These are phyloP conservation scores for Crinitomyces ghanaensis DNA, from an alignment of 805 yeast genomes.

Conservation along the genomic window DNA sequence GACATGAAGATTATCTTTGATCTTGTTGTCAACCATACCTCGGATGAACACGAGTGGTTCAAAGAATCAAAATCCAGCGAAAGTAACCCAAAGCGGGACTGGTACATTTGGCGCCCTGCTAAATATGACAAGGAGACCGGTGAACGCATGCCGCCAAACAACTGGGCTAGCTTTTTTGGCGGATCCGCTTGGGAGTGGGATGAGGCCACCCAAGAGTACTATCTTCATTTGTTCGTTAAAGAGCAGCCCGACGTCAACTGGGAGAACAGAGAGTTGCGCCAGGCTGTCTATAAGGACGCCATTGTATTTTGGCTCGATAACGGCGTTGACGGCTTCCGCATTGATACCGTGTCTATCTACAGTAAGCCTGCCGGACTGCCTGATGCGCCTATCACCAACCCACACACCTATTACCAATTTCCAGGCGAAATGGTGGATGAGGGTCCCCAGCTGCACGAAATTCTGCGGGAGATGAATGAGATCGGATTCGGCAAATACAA, in stretches of 20 bases:
- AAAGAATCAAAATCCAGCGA: constrained; percentile 41
- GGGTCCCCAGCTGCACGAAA: constrained; percentile 48
- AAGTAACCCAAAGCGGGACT: constrained; percentile 44
- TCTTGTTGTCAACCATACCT: constrained; percentile 49
- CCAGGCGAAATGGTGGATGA: constrained; percentile 25
- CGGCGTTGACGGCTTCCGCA: constrained; percentile 48
- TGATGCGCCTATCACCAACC: constrained; percentile 37
- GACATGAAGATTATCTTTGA: constrained; percentile 22
- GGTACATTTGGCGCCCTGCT: constrained; percentile 49
- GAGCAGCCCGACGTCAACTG: constrained; percentile 53
- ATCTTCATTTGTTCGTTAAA: constrained; percentile 40
- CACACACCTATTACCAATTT: constrained; percentile 32
- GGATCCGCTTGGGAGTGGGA: constrained; percentile 51
- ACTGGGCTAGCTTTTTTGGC: constrained; percentile 43
- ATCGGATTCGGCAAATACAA: constrained; percentile 34
- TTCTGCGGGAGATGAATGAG: constrained; percentile 38
- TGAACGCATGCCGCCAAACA: constrained; percentile 43
- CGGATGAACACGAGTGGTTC: constrained; percentile 47
- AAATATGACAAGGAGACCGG: constrained; percentile 37
- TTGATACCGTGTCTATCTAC: constrained; percentile 44
- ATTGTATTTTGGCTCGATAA: constrained; percentile 42
- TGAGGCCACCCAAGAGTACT: constrained; percentile 43
- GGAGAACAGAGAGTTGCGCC: constrained; percentile 37
- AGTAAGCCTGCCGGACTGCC: constrained; percentile 36
- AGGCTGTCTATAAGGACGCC: constrained; percentile 33